Evolutionary conservation across 495 filamentous ascomycete genomes (phyloP).

Genomic region (Xylaria intraflava): DNA sequence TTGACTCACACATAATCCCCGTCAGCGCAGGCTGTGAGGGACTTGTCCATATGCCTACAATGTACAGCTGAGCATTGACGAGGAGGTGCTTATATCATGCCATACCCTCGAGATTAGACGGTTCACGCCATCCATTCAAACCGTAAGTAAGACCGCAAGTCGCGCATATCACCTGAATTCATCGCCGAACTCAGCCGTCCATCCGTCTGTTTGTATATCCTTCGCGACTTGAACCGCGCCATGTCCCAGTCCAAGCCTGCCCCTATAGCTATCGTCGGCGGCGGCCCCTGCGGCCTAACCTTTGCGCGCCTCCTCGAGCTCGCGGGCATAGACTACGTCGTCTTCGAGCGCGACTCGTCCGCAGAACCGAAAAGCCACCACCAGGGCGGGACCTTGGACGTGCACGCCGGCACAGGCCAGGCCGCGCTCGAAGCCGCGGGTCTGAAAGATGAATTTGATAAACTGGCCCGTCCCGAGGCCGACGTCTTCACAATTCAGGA

Average conservation of each 20-base stretch:
- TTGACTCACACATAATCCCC: too few species aligned
- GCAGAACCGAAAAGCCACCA: slow-evolving; percentile 16
- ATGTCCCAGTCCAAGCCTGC: background rate
- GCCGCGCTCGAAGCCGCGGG: slow-evolving; percentile 39
- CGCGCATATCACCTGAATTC: too few species aligned
- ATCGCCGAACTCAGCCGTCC: too few species aligned
- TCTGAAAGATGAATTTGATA: slow-evolving; percentile 35
- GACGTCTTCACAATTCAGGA: slow-evolving; percentile 19
- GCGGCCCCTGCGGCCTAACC: slow-evolving; percentile 49
- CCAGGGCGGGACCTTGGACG: slow-evolving; percentile 47
- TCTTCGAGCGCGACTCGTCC: slow-evolving; percentile 39
- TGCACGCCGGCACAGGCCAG: slow-evolving; percentile 40
- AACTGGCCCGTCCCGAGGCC: slow-evolving; percentile 27
- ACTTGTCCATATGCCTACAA: too few species aligned
- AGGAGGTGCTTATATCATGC: too few species aligned
- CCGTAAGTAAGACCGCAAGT: too few species aligned
- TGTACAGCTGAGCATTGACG: too few species aligned
- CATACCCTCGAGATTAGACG: too few species aligned
- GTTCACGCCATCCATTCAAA: too few species aligned
- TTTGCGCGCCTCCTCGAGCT: slow-evolving; percentile 43
- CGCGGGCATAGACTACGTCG: slow-evolving; percentile 31
- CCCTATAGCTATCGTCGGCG: slow-evolving; percentile 48
- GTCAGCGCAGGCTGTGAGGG: too few species aligned
- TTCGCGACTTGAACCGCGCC: too few species aligned
- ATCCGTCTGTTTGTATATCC: too few species aligned